These are phyloP conservation scores for Filosporella fistucella DNA, from an alignment of 495 filamentous ascomycete species.

Conservation along the genomic window DNA sequence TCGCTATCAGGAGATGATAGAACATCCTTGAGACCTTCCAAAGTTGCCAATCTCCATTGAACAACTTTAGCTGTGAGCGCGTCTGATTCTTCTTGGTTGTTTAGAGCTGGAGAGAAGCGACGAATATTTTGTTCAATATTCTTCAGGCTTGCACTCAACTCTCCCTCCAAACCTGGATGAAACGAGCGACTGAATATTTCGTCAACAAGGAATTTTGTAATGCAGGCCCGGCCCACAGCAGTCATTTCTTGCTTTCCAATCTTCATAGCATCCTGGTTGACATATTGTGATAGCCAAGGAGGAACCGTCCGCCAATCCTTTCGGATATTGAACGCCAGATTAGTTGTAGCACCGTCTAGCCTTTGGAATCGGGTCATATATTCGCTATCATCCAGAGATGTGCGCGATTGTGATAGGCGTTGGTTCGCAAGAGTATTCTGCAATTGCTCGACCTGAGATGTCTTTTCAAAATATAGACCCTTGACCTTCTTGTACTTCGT, in stretches of 20 bases:
- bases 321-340: conserved; percentile 89
- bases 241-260: conserved; percentile 96
- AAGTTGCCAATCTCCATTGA: conserved; percentile 88
- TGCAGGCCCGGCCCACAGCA: conserved; percentile 83
- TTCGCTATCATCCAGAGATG: conserved; percentile 93
- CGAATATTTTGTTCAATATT: conserved; percentile 87
- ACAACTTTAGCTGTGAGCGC: conserved; percentile 82
- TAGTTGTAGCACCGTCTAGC: conserved; percentile 90
- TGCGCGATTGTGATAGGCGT: conserved; percentile 88
- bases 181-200: conserved; percentile 89
- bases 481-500: conserved; percentile 96
- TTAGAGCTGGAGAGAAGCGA: conserved; percentile 59
- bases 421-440: conserved; percentile 97
- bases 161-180: conserved; percentile 77
- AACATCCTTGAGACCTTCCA: conserved; percentile 79
- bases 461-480: conserved; percentile 93
- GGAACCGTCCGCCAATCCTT: conserved; percentile 87
- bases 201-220: conserved; percentile 86
- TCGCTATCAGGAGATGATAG: conserved; percentile 60
- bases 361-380: conserved; percentile 87
- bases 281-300: conserved; percentile 66
- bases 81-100: conserved; percentile 83
- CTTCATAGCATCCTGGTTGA: conserved; percentile 77
- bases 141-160: conserved; percentile 75
- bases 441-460: conserved; percentile 86